Evolutionary conservation across 805 yeast species (phyloP).

Genomic region (Candida mattraensis): DNA sequence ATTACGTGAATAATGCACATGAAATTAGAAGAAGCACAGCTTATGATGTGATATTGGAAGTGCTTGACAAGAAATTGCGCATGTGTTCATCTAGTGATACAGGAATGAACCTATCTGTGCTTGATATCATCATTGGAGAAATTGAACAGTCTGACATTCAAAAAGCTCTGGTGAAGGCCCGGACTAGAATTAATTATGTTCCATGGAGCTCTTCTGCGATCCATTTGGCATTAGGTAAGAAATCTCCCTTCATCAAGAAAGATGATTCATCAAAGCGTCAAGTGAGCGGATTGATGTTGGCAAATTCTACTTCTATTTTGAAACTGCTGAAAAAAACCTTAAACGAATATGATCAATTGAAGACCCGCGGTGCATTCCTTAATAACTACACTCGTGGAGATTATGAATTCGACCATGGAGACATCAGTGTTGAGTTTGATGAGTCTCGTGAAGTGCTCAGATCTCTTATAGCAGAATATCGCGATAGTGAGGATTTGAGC

Average conservation of each 20-base stretch:
- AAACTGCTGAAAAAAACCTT: slow-evolving; percentile 65
- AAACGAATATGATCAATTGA: slow-evolving; percentile 76
- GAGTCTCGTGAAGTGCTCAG: slow-evolving; percentile 50
- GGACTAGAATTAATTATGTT: slow-evolving; percentile 69
- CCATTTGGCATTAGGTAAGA: slow-evolving; percentile 73
- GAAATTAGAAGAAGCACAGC: slow-evolving; percentile 71
- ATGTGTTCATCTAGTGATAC: slow-evolving; percentile 54
- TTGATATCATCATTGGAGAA: slow-evolving; percentile 69
- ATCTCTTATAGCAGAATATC: slow-evolving; percentile 48
- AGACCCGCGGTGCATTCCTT: slow-evolving; percentile 78
- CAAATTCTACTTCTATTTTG: slow-evolving; percentile 78
- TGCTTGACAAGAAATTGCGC: slow-evolving; percentile 73
- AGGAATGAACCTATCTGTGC: slow-evolving; percentile 60
- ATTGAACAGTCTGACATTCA: slow-evolving; percentile 70
- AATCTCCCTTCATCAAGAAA: slow-evolving; percentile 54
- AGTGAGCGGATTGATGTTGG: slow-evolving; percentile 78
- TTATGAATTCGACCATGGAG: slow-evolving; percentile 42
- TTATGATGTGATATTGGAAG: slow-evolving; percentile 80
- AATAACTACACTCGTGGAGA: slow-evolving; percentile 65
- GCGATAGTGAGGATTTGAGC: slow-evolving; percentile 38
- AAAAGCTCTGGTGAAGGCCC: slow-evolving; percentile 62
- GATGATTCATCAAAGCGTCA: slow-evolving; percentile 38
- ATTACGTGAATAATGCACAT: slow-evolving; percentile 54
- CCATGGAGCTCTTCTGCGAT: slow-evolving; percentile 84
- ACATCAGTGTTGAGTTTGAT: slow-evolving; percentile 45